A percentile compares a stretch with the other conserved stretches of the same genome.
These are phyloP conservation scores for Magnusiomyces paraingens DNA, from an alignment of 1,139 yeast species.

Conservation along the genomic window DNA sequence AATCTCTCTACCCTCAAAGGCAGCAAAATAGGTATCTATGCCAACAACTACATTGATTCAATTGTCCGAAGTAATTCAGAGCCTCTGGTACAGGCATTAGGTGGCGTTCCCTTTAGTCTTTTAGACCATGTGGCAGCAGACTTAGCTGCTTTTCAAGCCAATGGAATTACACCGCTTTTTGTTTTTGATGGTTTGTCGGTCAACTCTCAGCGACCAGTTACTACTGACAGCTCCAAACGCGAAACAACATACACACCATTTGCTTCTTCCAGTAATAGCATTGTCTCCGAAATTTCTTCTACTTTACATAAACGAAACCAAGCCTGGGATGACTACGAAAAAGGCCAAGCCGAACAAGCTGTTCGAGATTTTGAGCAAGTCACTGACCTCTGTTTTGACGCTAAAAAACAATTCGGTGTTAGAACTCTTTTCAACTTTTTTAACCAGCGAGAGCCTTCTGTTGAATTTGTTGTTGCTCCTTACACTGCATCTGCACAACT, in stretches of 20 bases:
- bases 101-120: constrained; percentile 72
- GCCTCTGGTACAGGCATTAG: constrained; percentile 69
- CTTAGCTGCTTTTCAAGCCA: constrained; percentile 51
- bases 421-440: constrained; percentile 52
- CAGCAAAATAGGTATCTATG: constrained; percentile 78
- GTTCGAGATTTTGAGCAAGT: constrained; percentile 30
- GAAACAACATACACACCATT: background rate
- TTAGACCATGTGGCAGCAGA: constrained; percentile 52
- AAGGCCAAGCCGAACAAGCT: constrained; percentile 32
- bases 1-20: constrained; percentile 63
- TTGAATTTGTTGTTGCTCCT: constrained; percentile 76
- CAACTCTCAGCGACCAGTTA: constrained; percentile 9
- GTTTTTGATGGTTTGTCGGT: constrained; percentile 54
- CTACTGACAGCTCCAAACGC: constrained; percentile 2
- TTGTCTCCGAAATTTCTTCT: constrained; percentile 21
- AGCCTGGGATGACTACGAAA: constrained; percentile 36
- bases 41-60: constrained; percentile 43
- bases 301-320: constrained; percentile 23
- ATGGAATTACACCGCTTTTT: constrained; percentile 67
- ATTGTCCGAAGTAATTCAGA: constrained; percentile 60
- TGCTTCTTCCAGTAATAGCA: constrained; percentile 28
- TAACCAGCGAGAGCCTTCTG: constrained; percentile 39
- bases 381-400: constrained; percentile 19
- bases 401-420: constrained; percentile 32
- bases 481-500: constrained; percentile 78